Evolutionary conservation across 2,329 filamentous ascomycete genomes (phyloP).

Genomic region (Microdochium trichocladiopsis): DNA sequence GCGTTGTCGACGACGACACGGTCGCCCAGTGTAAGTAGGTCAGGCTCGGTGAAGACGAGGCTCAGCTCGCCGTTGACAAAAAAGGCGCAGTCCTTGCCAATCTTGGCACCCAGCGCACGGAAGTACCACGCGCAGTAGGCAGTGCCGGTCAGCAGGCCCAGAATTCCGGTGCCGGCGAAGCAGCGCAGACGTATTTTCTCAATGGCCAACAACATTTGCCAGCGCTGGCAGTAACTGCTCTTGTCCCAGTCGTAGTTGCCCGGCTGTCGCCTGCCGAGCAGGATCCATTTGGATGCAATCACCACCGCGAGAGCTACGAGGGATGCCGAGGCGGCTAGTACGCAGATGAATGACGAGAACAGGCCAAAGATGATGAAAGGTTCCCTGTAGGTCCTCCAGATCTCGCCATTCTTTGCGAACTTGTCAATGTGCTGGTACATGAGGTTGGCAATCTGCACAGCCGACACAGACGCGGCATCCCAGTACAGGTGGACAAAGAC

Average conservation of each 20-base stretch:
- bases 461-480: constrained; percentile 39
- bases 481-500: constrained; percentile 42
- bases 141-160: constrained; percentile 46
- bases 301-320: constrained; percentile 33
- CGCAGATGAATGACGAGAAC: constrained; percentile 29
- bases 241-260: constrained; percentile 53
- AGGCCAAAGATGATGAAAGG: constrained; percentile 30
- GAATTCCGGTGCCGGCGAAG: constrained; percentile 40
- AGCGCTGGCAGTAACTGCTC: constrained; percentile 48
- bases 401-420: constrained; percentile 1
- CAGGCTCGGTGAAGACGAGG: constrained; percentile 50
- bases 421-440: constrained; percentile 14
- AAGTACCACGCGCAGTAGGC: constrained; percentile 46
- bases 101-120: constrained; percentile 41
- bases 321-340: constrained; percentile 34
- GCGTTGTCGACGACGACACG: constrained; percentile 48
- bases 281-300: constrained; percentile 41
- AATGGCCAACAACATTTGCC: constrained; percentile 46
- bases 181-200: constrained; percentile 42
- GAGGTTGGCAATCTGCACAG: constrained; percentile 35
- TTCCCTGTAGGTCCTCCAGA: constrained; percentile 18
- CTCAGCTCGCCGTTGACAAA: constrained; percentile 45
- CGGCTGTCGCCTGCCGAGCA: constrained; percentile 40
- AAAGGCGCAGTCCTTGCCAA: constrained; percentile 46
- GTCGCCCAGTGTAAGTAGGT: constrained; percentile 45